Base-by-base conservation (phyloP, 495 filamentous ascomycete genomes). In the Apodospora peruviana region DNA sequence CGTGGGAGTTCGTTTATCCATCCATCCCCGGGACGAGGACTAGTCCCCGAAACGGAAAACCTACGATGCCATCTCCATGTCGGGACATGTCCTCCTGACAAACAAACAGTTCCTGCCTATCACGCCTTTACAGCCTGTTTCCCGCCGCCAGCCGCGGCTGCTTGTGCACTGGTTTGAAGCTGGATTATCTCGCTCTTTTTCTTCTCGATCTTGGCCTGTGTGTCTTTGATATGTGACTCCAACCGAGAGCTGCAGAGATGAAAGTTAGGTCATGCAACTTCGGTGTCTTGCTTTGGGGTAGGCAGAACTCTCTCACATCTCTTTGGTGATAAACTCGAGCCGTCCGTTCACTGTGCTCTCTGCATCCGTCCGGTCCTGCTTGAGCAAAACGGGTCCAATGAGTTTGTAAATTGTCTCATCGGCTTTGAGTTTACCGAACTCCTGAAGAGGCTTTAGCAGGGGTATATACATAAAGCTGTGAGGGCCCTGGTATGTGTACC, bases 371-470 rank as follows among this genome's bases (percentile, higher is more conserved):
- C 85, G 88, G 11, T 97, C 93, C 66, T 97, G 94, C 73, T 97
- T 96, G 58, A 97, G 67, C 40, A 99, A 73, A 9, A 97, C 87
- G 0, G 93, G 93, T 1, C 93, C 93, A 43, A 96, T 81, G 29
- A 95, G 79, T 66, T 97, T 97, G 77, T 90, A 99, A 68, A 99
- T 94, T 43, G 84, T 87, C 51, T 91, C 83, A 53, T 84, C 83
- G 40, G 88, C 82, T 50, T 82, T 79, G 48, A 97, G 76, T 47
- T 75, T 75, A 24, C 78, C 69, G 67, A 98, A 96, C 72, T 98
- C 93, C 82, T 90, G 29, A 7, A 38, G 9, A 38, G 19, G 5
- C 19, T 12, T 16, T 34, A 46, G 7, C 3, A 14, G 11, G 24
- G 35, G 1, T 7, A 34, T 9, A 16, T 29, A 18, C 3, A 14